Evolutionary conservation across 2,329 filamentous ascomycete species (phyloP).

Genomic region (Ceratocystis papillata): DNA sequence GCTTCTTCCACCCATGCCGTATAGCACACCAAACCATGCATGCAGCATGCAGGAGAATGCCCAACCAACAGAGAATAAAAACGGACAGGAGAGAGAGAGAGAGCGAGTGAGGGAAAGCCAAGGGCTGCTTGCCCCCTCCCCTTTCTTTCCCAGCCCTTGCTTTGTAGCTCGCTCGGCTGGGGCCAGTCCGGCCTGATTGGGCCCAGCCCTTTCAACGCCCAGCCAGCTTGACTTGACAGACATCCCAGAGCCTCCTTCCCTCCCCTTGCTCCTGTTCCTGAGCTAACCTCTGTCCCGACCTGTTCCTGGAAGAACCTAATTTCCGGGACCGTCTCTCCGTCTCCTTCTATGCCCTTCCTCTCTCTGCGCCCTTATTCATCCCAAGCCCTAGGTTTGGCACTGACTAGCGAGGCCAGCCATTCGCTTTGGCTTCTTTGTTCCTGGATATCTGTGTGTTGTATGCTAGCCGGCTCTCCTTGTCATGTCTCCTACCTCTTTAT

Average conservation of each 20-base stretch:
- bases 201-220: neutral
- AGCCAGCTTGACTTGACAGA: neutral
- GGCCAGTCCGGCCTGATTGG: neutral
- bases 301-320: conserved; percentile 9
- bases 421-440: no score
- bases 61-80: neutral
- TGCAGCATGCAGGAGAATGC: neutral
- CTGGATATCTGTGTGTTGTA: neutral
- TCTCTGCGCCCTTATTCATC: neutral
- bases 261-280: neutral
- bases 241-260: neutral
- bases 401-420: neutral
- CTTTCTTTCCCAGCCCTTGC: neutral
- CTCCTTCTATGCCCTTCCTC: neutral
- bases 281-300: neutral
- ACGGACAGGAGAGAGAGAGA: neutral
- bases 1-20: no score
- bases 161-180: neutral
- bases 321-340: neutral
- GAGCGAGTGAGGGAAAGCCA: neutral
- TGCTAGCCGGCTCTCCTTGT: neutral
- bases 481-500: neutral
- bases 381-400: neutral
- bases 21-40: no score
- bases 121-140: neutral